phyloP scores from a whole-genome alignment of 176 grass and related monocot genomes.

The Carex myosuroides region DNA sequence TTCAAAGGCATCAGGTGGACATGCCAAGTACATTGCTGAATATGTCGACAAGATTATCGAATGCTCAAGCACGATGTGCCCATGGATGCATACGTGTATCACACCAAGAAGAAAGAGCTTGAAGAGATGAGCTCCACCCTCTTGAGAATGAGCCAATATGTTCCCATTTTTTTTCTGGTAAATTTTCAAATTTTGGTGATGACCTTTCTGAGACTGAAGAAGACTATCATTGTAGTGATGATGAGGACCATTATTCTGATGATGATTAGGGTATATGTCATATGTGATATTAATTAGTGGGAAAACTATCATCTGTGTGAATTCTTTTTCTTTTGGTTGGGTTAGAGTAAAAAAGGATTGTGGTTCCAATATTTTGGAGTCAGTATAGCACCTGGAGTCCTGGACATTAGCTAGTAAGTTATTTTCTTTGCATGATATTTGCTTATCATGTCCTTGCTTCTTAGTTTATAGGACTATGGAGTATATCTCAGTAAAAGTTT shows the following conservation, averaged over 20 bases:
- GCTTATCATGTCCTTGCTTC: too few relatives aligned
- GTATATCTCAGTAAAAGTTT: not conserved
- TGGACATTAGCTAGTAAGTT: too few relatives aligned
- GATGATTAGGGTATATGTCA: too few relatives aligned
- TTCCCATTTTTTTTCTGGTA: constrained; percentile 32
- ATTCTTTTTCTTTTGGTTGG: too few relatives aligned
- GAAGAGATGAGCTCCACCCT: constrained; percentile 67
- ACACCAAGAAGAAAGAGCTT: constrained; percentile 77
- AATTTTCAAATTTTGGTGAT: constrained; percentile 48
- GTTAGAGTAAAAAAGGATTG: too few relatives aligned
- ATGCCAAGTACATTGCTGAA: constrained; percentile 69
- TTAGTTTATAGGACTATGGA: not conserved
- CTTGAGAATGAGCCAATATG: not conserved
- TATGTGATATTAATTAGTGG: too few relatives aligned
- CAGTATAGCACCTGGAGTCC: too few relatives aligned
- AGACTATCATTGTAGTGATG: not conserved
- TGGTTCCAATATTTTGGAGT: too few relatives aligned
- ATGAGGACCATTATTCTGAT: too few relatives aligned
- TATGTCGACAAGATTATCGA: constrained; percentile 43
- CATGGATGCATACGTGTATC: constrained; percentile 43
- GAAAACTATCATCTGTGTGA: too few relatives aligned
- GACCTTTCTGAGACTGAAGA: not conserved
- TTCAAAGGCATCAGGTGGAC: constrained; percentile 19
- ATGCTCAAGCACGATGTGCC: constrained; percentile 61
- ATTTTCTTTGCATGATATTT: too few relatives aligned